Base-by-base conservation (phyloP, 345 rosid species). In the Tarenaya hassleriana region DNA sequence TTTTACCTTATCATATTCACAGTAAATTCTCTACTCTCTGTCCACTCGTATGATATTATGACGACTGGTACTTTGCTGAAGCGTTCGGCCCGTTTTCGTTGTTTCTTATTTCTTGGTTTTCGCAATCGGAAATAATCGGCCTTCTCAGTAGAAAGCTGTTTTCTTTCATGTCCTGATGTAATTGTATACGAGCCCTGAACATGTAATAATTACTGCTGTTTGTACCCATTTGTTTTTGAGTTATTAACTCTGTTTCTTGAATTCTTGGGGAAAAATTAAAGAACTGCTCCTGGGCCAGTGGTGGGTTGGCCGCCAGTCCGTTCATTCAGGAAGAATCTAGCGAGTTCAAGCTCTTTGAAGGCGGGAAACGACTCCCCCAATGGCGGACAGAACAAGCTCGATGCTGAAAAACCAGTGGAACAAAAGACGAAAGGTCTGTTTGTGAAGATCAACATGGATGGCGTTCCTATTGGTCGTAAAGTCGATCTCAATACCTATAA, bases 301-400 rank as follows among this genome's bases (percentile, higher is more conserved):
- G 99, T 94, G 45, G 99, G 99, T 34, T 94, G 99, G 99, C 99
- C 99, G 43, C 99, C 99, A 44, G 77, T 94, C 58, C 73, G 99
- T 17, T 81, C 97, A 8, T 81, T 75, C 39, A 77, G 99, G 80
- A 94, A 79, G 80, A 86, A 94, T 54, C 78, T 94, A 58, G 84
- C 88, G 4, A 69, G 60, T 72, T 71, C 66, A 72, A 79, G 81
- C 69, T 73, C 85, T 24, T 72, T 83, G 40, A 88, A 86, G 56
- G 70, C 56, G 44, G 55, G 70, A 61, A 45, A 64, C 14, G 88
- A 77, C 20, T 67, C 94, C 7, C 71, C 57, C 62, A 79, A 44
- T 38, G 69, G 55, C 55, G 48, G 67, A 55, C 5, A 31, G 58
- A 62, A 78, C 69, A 33, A 70, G 58, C 32, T 34, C n/a, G n/a